Evolutionary conservation across 306 rosid species (phyloP).

Genomic region (Lotus japonicus): DNA sequence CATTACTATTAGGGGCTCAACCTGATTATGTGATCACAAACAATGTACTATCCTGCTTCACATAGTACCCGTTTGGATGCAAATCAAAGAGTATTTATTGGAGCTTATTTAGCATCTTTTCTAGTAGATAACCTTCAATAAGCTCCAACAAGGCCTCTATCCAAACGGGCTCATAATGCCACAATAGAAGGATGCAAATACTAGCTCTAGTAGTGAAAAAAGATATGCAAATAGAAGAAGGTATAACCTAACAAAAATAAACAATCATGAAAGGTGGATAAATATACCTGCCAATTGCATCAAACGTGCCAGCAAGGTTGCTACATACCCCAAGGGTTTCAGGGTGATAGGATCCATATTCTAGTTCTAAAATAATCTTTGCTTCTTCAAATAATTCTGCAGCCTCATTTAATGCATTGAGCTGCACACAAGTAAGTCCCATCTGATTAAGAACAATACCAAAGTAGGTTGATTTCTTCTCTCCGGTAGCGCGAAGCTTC

Average conservation of each 20-base stretch:
- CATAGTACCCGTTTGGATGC: too few relatives aligned
- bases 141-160: too few relatives aligned
- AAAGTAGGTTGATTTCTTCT: constrained; percentile 79
- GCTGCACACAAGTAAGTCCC: constrained; percentile 90
- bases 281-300: constrained; percentile 84
- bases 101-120: too few relatives aligned
- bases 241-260: background rate
- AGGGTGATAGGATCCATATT: constrained; percentile 71
- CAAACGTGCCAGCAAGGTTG: constrained; percentile 94
- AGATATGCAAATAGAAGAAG: background rate
- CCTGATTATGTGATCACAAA: background rate
- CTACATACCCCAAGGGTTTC: constrained; percentile 90
- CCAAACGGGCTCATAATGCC: too few relatives aligned
- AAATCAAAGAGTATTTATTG: too few relatives aligned
- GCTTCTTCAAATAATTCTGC: constrained; percentile 81
- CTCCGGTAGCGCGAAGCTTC: constrained; percentile 78
- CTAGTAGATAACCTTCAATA: too few relatives aligned
- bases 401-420: constrained; percentile 54
- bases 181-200: background rate
- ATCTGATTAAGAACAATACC: constrained; percentile 88
- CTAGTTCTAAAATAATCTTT: constrained; percentile 54
- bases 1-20: background rate
- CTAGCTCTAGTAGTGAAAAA: background rate
- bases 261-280: background rate
- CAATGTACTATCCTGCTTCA: background rate